Evolutionary conservation across 2,329 filamentous ascomycete genomes (phyloP).

Genomic region (Scolecobasidium constrictum): DNA sequence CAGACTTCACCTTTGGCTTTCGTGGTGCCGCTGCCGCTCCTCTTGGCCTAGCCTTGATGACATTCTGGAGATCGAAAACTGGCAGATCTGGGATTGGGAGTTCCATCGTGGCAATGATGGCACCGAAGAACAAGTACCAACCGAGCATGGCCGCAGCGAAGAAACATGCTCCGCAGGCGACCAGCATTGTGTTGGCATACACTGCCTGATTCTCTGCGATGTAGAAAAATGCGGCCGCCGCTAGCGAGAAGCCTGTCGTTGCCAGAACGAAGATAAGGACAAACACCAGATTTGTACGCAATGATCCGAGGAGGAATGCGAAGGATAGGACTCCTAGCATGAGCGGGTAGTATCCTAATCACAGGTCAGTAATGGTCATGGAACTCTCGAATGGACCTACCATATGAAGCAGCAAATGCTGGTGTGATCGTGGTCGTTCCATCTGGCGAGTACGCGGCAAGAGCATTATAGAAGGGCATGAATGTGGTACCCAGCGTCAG

Average conservation of each 20-base stretch:
- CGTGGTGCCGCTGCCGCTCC: too few relatives aligned
- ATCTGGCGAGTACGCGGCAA: not conserved
- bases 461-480: not conserved
- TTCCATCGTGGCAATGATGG: conserved; percentile 4
- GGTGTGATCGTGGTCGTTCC: conserved; percentile 30
- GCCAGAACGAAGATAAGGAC: conserved; percentile 57
- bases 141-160: conserved; percentile 38
- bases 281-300: conserved; percentile 63
- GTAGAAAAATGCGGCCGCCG: conserved; percentile 51
- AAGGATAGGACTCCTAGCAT: conserved; percentile 57
- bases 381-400: too few relatives aligned
- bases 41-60: too few relatives aligned
- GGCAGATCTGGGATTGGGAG: conserved; percentile 3
- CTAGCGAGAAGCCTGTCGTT: conserved; percentile 45
- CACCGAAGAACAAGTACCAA: conserved; percentile 15
- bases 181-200: conserved; percentile 16
- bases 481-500: not conserved
- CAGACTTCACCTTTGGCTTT: too few relatives aligned
- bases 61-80: not conserved
- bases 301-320: conserved; percentile 56
- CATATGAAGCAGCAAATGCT: conserved; percentile 36
- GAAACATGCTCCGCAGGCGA: conserved; percentile 35
- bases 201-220: conserved; percentile 32
- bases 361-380: conserved; percentile 29
- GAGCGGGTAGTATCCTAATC: conserved; percentile 47